Evolutionary conservation across 306 rosid genomes (phyloP).

Genomic region (Lablab purpureus): DNA sequence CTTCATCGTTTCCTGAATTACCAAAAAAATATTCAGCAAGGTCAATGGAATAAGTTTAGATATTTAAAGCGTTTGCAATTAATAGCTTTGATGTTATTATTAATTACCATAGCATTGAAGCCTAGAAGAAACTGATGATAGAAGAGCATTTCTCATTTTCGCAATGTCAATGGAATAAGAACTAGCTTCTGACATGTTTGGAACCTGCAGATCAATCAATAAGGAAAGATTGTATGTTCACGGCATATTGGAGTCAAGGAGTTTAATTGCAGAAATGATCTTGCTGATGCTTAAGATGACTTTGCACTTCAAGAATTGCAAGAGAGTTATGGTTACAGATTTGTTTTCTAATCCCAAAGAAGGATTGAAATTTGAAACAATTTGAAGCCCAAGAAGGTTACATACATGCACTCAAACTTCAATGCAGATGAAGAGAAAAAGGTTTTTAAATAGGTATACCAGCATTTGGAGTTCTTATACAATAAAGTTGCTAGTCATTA

Average conservation of each 20-base stretch:
- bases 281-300: slow-evolving; percentile 6
- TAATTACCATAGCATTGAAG: slow-evolving; percentile 52
- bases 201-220: slow-evolving; percentile 27
- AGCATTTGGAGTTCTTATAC: neutral
- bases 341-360: slow-evolving; percentile 8
- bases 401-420: neutral
- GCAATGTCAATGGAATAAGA: slow-evolving; percentile 27
- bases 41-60: neutral
- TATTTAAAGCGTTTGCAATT: neutral
- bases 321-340: neutral
- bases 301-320: slow-evolving; percentile 8
- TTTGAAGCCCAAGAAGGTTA: slow-evolving; percentile 22
- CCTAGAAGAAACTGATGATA: slow-evolving; percentile 45
- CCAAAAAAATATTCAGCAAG: neutral
- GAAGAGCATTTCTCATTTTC: slow-evolving; percentile 61
- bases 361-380: neutral
- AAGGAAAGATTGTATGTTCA: neutral
- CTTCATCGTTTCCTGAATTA: slow-evolving; percentile 56
- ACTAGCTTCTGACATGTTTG: slow-evolving; percentile 36
- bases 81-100: slow-evolving; percentile 3
- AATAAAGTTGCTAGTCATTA: neutral
- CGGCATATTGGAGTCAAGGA: neutral
- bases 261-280: neutral
- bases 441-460: slow-evolving; percentile 1
- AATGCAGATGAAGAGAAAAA: slow-evolving; percentile 24